Conservation (phyloP, 176 grass and related monocot species). For the Oryza punctata region DNA sequence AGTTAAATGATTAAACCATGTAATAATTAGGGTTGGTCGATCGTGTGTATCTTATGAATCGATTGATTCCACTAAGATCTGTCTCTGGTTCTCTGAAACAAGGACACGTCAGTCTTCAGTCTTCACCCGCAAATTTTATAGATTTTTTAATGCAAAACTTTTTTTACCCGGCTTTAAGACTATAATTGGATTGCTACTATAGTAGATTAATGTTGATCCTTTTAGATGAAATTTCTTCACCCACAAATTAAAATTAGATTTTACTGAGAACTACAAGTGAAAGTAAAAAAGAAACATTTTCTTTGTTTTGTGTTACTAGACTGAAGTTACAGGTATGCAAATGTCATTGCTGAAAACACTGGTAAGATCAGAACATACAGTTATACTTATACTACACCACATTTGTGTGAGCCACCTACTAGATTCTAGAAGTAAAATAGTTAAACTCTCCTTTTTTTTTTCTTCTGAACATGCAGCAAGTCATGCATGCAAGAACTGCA, state of each 20-base stretch:
- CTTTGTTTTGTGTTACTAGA: neutral
- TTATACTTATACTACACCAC: neutral
- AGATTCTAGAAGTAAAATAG: neutral
- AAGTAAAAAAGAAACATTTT: neutral
- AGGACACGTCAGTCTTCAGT: neutral
- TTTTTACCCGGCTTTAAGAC: neutral
- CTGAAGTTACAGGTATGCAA: neutral
- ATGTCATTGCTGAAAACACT: neutral
- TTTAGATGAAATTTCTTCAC: neutral
- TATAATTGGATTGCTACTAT: neutral
- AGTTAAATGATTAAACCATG: neutral
- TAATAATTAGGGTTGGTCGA: slow-evolving; percentile 43
- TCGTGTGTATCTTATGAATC: slow-evolving; percentile 32
- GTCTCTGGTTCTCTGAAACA: slow-evolving; percentile 10
- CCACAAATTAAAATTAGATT: neutral
- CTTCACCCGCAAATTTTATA: neutral
- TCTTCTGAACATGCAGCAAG: neutral
- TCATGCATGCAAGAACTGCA: neutral
- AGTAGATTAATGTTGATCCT: neutral
- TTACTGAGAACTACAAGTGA: neutral
- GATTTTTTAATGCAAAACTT: neutral
- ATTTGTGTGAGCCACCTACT: neutral
- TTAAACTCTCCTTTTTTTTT: neutral
- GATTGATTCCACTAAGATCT: slow-evolving; percentile 27
- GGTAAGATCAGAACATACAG: neutral